Base-by-base conservation (phyloP, 2,329 filamentous ascomycete genomes). In the Periconia sp. region DNA sequence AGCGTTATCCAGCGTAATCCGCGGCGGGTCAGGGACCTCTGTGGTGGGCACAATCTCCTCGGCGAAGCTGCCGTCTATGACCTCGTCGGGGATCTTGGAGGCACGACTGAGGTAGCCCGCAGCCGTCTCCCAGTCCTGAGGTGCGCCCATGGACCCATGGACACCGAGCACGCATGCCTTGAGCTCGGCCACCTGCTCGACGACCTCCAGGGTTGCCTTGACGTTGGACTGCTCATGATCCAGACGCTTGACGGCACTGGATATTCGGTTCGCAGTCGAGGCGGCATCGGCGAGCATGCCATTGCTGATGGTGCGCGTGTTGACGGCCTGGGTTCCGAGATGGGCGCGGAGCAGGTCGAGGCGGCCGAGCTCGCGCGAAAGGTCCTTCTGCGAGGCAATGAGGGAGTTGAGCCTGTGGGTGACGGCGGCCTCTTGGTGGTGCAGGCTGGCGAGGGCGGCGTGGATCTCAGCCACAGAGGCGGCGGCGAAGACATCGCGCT, bases 101-200 rank as follows among this genome's bases (percentile, higher is more conserved):
- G 94, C 92, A 31, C 92, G 83, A 51, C 88, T 84, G 45, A 99
- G 80, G 69, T 97, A 97, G 33, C 82, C 88, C 2, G 94, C 94
- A 3, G 94, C 94, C 3, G 90, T 94, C 71, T 99, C 94, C 94
- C 94, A 99, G 74, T 99, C 94, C 71, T 99, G 94, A 29, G 94
- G 90, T 4, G 92, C 92, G 23, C 92, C 94, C 94, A 99, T 99
- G 46, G 89, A 95, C 13, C 92, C 94, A 18, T 92, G 86, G 9
- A 97, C 92, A 30, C 94, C 94, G 47, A 96, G 84, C 24, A 97
- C 89, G 67, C 94, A 99, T 7, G 94, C 89, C 73, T 97, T 97
- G 54, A 99, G 85, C 77, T 99, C 94, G 4, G 89, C 88, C 11
- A 99, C 92, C 73, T 96, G 92, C 71, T 97, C 92, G 9, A 97